Evolutionary conservation across 306 rosid species (phyloP).

Genomic region (Rosa multiflora): DNA sequence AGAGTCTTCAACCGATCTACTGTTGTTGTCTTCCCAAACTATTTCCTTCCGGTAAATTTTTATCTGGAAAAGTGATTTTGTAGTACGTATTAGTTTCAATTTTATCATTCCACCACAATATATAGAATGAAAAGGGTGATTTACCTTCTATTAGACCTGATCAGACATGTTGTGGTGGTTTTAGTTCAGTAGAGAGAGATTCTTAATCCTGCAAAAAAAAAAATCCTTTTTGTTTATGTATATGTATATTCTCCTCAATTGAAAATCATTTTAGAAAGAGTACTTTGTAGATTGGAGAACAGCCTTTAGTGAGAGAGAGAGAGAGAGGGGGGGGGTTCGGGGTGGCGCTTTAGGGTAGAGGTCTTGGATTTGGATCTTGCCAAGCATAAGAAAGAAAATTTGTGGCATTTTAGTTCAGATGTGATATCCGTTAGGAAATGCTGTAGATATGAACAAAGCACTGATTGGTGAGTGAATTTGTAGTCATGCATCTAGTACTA

Average conservation of each 20-base stretch:
- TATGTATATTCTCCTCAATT: too few species aligned
- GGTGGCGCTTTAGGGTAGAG: not conserved
- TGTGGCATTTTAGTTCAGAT: not conserved
- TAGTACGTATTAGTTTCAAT: constrained; percentile 9
- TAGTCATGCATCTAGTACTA: constrained; percentile 2
- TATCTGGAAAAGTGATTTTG: constrained; percentile 21
- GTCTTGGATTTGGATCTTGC: not conserved
- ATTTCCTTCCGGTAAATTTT: constrained; percentile 85
- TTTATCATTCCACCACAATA: constrained; percentile 9
- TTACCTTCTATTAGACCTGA: not conserved
- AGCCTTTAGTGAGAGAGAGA: not conserved
- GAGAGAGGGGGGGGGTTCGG: not conserved
- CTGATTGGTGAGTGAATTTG: not conserved
- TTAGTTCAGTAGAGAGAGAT: not conserved
- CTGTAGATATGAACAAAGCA: not conserved
- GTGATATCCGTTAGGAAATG: not conserved
- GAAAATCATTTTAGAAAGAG: too few species aligned
- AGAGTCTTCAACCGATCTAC: constrained; percentile 84
- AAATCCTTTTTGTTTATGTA: too few species aligned
- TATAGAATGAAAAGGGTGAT: constrained; percentile 11
- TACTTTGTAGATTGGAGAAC: too few species aligned
- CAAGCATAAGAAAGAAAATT: not conserved
- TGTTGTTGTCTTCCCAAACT: constrained; percentile 89
- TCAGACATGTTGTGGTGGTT: not conserved
- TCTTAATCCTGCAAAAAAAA: too few species aligned